These are phyloP conservation scores for Penicillium sclerotigenum DNA, from an alignment of 2,329 filamentous ascomycete species.

Conservation along the genomic window DNA sequence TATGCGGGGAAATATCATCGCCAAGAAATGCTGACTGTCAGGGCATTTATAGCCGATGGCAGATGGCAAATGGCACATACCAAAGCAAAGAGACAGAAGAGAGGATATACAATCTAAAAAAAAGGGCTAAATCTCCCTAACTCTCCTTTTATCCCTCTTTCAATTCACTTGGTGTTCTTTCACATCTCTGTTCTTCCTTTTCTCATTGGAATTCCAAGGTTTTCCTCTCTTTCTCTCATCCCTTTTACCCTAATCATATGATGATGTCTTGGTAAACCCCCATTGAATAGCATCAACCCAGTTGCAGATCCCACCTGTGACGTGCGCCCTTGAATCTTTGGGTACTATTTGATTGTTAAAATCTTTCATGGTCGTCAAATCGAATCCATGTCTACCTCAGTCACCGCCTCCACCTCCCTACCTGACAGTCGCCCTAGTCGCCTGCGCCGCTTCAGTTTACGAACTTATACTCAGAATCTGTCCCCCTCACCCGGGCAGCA, in stretches of 20 bases:
- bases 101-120: neutral
- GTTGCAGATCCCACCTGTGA: constrained; percentile 15
- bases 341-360: neutral
- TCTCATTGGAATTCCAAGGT: neutral
- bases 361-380: neutral
- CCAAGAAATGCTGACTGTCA: constrained; percentile 4
- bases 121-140: neutral
- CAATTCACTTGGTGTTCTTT: neutral
- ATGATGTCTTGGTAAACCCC: constrained; percentile 9
- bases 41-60: constrained; percentile 7
- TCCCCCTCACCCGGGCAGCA: constrained; percentile 24
- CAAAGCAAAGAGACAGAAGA: neutral
- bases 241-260: constrained; percentile 5
- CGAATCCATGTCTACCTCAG: constrained; percentile 32
- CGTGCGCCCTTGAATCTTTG: neutral
- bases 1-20: constrained; percentile 3
- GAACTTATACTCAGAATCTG: constrained; percentile 37
- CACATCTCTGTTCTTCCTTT: neutral
- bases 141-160: neutral
- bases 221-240: neutral
- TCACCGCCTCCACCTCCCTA: constrained; percentile 37
- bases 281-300: constrained; percentile 11
- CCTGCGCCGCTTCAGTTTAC: constrained; percentile 41
- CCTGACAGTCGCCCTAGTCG: constrained; percentile 36
- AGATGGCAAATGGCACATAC: neutral